phyloP scores from a whole-genome alignment of 805 yeast species.

The Yarrowia sp. region DNA sequence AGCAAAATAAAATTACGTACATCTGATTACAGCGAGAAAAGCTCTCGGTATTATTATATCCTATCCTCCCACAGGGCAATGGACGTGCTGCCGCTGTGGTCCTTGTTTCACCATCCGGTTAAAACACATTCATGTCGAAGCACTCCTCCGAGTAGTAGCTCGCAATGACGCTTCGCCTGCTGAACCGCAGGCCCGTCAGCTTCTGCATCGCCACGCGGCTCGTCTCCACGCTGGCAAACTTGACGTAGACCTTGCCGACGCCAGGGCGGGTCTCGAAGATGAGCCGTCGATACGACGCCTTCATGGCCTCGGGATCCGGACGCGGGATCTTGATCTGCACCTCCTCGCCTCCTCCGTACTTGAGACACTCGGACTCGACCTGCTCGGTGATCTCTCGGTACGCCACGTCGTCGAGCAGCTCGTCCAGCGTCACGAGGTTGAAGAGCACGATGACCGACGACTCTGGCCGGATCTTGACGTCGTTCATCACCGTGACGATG shows the following conservation, averaged over 20 bases:
- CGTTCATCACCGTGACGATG: slow-evolving; percentile 35
- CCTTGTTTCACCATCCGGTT: not conserved
- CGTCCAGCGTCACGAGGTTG: slow-evolving; percentile 65
- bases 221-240: slow-evolving; percentile 52
- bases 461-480: slow-evolving; percentile 28
- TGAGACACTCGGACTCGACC: slow-evolving; percentile 49
- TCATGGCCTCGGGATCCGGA: slow-evolving; percentile 38
- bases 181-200: slow-evolving; percentile 64
- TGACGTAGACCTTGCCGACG: slow-evolving; percentile 69
- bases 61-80: no score
- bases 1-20: not conserved
- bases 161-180: slow-evolving; percentile 66
- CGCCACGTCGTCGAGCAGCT: slow-evolving; percentile 51
- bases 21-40: not conserved
- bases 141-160: slow-evolving; percentile 54
- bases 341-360: slow-evolving; percentile 51
- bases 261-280: slow-evolving; percentile 47
- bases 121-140: slow-evolving; percentile 43
- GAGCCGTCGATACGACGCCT: slow-evolving; percentile 44
- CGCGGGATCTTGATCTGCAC: slow-evolving; percentile 64
- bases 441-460: slow-evolving; percentile 56
- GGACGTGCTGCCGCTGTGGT: no score
- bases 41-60: not conserved
- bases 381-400: slow-evolving; percentile 53
- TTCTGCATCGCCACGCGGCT: slow-evolving; percentile 56